Conservation (phyloP, 768 basidiomycete genomes). For the Trametes sanguinea region DNA sequence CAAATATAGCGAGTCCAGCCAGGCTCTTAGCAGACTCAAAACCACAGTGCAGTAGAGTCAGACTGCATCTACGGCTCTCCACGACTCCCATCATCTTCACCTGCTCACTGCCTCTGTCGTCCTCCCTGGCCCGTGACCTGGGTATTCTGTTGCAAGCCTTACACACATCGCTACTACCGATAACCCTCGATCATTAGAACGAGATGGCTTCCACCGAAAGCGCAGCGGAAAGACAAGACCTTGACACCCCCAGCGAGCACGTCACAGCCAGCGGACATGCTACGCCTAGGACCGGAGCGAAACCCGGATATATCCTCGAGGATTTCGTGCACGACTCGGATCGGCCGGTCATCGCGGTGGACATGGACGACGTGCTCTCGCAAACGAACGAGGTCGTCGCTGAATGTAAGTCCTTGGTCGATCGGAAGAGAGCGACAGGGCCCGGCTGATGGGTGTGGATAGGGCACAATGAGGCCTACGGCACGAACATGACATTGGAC, state of each 20-base stretch:
- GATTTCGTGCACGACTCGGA: conserved; percentile 21
- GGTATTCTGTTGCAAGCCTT: no score
- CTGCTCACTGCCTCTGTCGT: no score
- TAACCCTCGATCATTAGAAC: no score
- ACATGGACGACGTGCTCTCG: conserved; percentile 69
- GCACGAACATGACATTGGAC: conserved; percentile 55
- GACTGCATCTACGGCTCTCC: no score
- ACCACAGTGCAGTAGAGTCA: no score
- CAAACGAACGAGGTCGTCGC: conserved; percentile 61
- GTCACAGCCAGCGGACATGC: conserved; percentile 10
- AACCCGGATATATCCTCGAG: conserved; percentile 25
- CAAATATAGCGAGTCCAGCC: neutral
- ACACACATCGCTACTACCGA: no score
- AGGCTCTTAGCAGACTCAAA: no score
- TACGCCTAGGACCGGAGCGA: conserved; percentile 17
- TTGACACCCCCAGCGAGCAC: conserved; percentile 5
- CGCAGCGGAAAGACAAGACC: neutral
- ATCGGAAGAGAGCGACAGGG: neutral
- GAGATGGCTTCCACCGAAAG: neutral
- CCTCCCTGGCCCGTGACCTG: no score
- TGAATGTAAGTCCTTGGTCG: conserved; percentile 46
- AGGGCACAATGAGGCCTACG: conserved; percentile 71
- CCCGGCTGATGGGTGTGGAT: neutral
- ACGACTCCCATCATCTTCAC: no score
- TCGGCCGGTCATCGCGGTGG: conserved; percentile 56